Evolutionary conservation across 1,284 basidiomycete genomes (phyloP).

Genomic region (Pseudozyma flocculosa): DNA sequence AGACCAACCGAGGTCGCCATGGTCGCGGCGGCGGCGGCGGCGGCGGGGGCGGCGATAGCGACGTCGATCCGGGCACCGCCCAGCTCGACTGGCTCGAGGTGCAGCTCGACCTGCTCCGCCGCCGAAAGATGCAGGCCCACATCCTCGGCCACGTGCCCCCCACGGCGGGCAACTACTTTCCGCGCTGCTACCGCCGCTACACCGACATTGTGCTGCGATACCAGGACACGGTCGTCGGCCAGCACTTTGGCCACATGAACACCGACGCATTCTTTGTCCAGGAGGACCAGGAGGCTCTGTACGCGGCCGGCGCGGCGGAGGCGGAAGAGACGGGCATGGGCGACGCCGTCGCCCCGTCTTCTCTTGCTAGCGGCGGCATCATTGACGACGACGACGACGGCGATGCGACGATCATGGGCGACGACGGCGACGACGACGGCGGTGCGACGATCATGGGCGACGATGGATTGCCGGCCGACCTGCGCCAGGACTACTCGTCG

Average conservation of each 20-base stretch:
- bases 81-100: slow-evolving; percentile 80
- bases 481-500: slow-evolving; percentile 51
- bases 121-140: slow-evolving; percentile 73
- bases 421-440: neutral
- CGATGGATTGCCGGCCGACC: slow-evolving; percentile 32
- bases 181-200: slow-evolving; percentile 77
- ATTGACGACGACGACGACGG: neutral
- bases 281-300: slow-evolving; percentile 41
- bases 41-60: slow-evolving; percentile 2
- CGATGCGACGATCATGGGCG: neutral
- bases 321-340: neutral
- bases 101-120: slow-evolving; percentile 72
- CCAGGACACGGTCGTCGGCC: slow-evolving; percentile 87
- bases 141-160: slow-evolving; percentile 69
- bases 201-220: slow-evolving; percentile 77
- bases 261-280: slow-evolving; percentile 55
- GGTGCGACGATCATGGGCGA: slow-evolving; percentile 3
- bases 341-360: too few species aligned
- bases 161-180: slow-evolving; percentile 76
- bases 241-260: slow-evolving; percentile 74
- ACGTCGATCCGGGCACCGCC: slow-evolving; percentile 43
- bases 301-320: neutral
- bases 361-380: too few species aligned
- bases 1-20: too few species aligned
- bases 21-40: too few species aligned